These are phyloP conservation scores for Fraxinus anomala DNA, from an alignment of 257 asterid genomes.

Conservation along the genomic window DNA sequence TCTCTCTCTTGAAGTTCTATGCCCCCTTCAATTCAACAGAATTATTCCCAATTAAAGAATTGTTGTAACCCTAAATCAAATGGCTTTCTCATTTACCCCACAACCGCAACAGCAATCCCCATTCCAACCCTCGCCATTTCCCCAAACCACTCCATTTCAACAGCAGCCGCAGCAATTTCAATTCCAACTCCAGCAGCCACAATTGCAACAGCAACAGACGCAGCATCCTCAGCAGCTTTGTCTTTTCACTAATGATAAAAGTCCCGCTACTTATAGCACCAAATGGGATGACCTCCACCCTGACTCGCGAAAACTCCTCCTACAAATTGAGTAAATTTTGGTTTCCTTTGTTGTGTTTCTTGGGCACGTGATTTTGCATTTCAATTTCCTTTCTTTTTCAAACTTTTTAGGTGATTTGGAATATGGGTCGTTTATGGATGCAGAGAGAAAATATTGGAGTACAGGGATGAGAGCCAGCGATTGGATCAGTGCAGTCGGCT, in stretches of 20 bases:
- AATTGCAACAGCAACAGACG: conserved; percentile 37
- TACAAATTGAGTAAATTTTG: conserved; percentile 69
- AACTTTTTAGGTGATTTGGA: background rate
- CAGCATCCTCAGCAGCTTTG: conserved; percentile 53
- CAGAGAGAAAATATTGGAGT: conserved; percentile 85
- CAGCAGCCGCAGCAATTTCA: conserved; percentile 41
- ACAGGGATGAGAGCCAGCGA: conserved; percentile 88
- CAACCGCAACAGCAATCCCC: conserved; percentile 50
- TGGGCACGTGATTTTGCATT: background rate
- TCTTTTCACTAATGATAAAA: conserved; percentile 71
- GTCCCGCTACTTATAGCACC: conserved; percentile 82
- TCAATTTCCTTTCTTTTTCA: background rate
- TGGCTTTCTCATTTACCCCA: conserved; percentile 70
- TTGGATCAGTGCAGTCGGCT: conserved; percentile 87
- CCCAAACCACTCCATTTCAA: conserved; percentile 30
- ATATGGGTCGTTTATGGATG: conserved; percentile 27
- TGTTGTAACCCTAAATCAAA: conserved; percentile 25
- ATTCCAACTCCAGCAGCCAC: conserved; percentile 42
- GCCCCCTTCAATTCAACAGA: conserved; percentile 24
- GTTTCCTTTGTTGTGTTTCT: conserved; percentile 3
- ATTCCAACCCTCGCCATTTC: conserved; percentile 33
- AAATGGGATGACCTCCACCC: conserved; percentile 98
- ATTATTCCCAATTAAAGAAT: conserved; percentile 7
- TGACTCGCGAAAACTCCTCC: conserved; percentile 85
- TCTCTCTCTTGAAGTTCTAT: background rate